Evolutionary conservation across 495 filamentous ascomycete species (phyloP).

Genomic region (Aspergillus wentii): DNA sequence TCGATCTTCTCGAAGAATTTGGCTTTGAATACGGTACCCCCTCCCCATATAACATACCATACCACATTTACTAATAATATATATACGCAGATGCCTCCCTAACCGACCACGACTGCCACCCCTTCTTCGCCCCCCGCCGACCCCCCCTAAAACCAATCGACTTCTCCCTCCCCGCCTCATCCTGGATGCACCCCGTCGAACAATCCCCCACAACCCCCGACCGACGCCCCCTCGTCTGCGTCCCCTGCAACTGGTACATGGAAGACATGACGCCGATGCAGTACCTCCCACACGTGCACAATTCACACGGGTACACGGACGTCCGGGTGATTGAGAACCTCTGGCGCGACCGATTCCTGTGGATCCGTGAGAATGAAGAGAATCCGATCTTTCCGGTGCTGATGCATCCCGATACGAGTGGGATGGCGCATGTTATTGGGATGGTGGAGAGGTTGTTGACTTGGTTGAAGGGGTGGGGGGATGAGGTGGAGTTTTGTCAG

Average conservation of each 20-base stretch:
- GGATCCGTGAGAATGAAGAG: slow-evolving; percentile 33
- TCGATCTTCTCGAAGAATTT: slow-evolving; percentile 49
- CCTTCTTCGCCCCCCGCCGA: slow-evolving; percentile 46
- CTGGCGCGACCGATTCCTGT: slow-evolving; percentile 50
- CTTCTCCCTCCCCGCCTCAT: slow-evolving; percentile 41
- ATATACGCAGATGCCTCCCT: slow-evolving; percentile 41
- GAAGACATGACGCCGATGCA: slow-evolving; percentile 57
- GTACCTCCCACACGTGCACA: slow-evolving; percentile 43
- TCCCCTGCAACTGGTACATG: slow-evolving; percentile 53
- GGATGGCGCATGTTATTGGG: slow-evolving; percentile 57
- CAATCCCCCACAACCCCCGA: slow-evolving; percentile 15
- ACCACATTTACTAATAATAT: slow-evolving; percentile 23
- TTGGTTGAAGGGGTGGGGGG: slow-evolving; percentile 46
- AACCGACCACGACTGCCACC: slow-evolving; percentile 49
- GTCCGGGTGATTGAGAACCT: slow-evolving; percentile 46
- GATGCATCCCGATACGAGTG: slow-evolving; percentile 57
- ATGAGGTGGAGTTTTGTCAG: slow-evolving; percentile 43
- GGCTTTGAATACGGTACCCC: slow-evolving; percentile 49
- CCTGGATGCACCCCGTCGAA: slow-evolving; percentile 56
- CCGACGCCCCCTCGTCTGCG: slow-evolving; percentile 39
- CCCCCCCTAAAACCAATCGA: slow-evolving; percentile 46
- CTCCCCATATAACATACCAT: neutral
- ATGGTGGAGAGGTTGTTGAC: slow-evolving; percentile 53
- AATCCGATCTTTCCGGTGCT: slow-evolving; percentile 44
- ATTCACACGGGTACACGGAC: slow-evolving; percentile 51